phyloP scores from a whole-genome alignment of 768 basidiomycete genomes.

The Mycena kentingensis region DNA sequence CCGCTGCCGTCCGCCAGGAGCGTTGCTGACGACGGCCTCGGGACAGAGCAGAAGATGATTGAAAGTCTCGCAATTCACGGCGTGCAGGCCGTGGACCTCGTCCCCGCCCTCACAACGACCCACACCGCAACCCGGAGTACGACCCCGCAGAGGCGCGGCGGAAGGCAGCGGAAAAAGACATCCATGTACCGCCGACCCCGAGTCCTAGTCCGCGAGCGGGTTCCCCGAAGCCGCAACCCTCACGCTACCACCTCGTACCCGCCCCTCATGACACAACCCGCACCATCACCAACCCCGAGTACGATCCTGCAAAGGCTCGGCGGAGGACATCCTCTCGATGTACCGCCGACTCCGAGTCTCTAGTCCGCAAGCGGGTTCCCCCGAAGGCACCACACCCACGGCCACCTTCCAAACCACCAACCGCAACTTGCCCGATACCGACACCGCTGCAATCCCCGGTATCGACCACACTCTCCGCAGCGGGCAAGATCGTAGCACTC shows the following conservation, averaged over 20 bases:
- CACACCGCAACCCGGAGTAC: slow-evolving; percentile 99
- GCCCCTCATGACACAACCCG: too few relatives aligned
- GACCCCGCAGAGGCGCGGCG: slow-evolving; percentile 86
- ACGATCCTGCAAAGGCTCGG: slow-evolving; percentile 81
- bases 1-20: neutral
- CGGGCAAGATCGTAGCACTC: slow-evolving; percentile 88
- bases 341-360: slow-evolving; percentile 14
- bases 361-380: slow-evolving; percentile 10
- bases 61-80: slow-evolving; percentile 91
- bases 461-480: slow-evolving; percentile 75
- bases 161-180: too few relatives aligned
- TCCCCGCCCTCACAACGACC: slow-evolving; percentile 93
- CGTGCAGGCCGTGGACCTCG: slow-evolving; percentile 84
- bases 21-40: slow-evolving; percentile 7
- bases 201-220: too few relatives aligned
- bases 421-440: slow-evolving; percentile 61
- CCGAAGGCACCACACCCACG: slow-evolving; percentile 23
- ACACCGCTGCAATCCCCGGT: slow-evolving; percentile 76
- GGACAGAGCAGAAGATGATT: slow-evolving; percentile 97
- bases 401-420: slow-evolving; percentile 59
- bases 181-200: too few relatives aligned
- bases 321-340: slow-evolving; percentile 29
- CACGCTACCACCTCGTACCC: too few relatives aligned
- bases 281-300: slow-evolving; percentile 98
- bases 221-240: too few relatives aligned